Percentiles rank a stretch among this genome's conserved stretches.
phyloP scores from a whole-genome alignment of 192 early-diverging fungal genomes.

The Backusella sp. region DNA sequence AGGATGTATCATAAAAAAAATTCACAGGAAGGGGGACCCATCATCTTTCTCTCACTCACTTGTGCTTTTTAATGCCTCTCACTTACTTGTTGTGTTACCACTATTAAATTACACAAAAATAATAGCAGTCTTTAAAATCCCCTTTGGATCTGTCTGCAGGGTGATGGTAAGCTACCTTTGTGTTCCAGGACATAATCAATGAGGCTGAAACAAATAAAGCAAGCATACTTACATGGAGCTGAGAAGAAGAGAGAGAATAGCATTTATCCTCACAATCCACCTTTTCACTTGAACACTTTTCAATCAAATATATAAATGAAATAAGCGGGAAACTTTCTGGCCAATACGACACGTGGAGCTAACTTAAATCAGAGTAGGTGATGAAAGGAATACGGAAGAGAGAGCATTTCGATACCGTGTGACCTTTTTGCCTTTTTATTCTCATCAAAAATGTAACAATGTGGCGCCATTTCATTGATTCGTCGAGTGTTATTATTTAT shows the following conservation, averaged over 20 bases:
- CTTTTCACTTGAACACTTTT: neutral
- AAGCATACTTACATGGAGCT: constrained; percentile 1
- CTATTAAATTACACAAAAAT: neutral
- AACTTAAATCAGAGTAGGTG: neutral
- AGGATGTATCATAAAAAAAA: neutral
- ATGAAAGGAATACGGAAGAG: neutral
- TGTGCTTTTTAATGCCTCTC: neutral
- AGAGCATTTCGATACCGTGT: neutral
- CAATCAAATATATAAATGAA: neutral
- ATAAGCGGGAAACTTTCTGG: neutral
- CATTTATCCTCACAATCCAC: neutral
- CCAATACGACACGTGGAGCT: neutral
- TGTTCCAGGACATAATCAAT: neutral
- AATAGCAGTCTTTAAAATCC: neutral
- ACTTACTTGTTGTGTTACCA: neutral
- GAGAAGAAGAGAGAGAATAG: neutral
- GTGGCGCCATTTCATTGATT: constrained; percentile 1
- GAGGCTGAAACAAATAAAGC: constrained; percentile 9
- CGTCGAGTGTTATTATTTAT: neutral
- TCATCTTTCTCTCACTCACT: neutral
- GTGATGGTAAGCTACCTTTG: neutral
- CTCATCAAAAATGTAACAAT: neutral
- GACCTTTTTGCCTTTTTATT: neutral
- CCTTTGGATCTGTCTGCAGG: constrained; percentile 2
- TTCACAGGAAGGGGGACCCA: constrained; percentile 4